Evolutionary conservation across 2,329 filamentous ascomycete species (phyloP).

Genomic region (Colletotrichum coccodes): DNA sequence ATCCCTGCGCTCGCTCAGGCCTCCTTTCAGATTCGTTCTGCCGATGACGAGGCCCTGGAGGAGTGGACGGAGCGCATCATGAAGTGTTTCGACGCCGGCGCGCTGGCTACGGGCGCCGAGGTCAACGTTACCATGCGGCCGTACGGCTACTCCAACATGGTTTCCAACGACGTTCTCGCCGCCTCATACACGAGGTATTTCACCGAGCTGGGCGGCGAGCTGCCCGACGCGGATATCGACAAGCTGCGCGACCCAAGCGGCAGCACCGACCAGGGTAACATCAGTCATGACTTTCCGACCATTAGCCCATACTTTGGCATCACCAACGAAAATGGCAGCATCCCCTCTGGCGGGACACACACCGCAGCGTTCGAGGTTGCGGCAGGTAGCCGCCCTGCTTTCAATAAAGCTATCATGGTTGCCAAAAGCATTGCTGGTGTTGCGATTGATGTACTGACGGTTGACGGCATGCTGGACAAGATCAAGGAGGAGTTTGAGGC

Average conservation of each 20-base stretch:
- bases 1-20: conserved; percentile 64
- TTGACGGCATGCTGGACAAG: conserved; percentile 51
- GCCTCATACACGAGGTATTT: conserved; percentile 38
- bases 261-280: conserved; percentile 43
- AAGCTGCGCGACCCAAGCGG: conserved; percentile 37
- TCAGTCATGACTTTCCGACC: conserved; percentile 41
- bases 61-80: conserved; percentile 36
- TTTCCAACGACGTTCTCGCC: conserved; percentile 41
- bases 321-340: conserved; percentile 36
- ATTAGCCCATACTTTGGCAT: conserved; percentile 42
- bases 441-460: conserved; percentile 57
- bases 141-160: conserved; percentile 43
- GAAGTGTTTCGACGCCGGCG: conserved; percentile 41
- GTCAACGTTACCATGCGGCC: conserved; percentile 47
- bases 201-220: conserved; percentile 35
- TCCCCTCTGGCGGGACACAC: conserved; percentile 52
- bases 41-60: conserved; percentile 43
- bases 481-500: conserved; percentile 49
- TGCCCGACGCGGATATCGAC: conserved; percentile 38
- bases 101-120: conserved; percentile 43
- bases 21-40: conserved; percentile 67
- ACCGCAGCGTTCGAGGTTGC: conserved; percentile 63
- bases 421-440: conserved; percentile 60
- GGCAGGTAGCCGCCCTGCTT: conserved; percentile 58
- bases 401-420: conserved; percentile 55